phyloP scores from a whole-genome alignment of 345 rosid species.

The Eucalyptus microcorys region DNA sequence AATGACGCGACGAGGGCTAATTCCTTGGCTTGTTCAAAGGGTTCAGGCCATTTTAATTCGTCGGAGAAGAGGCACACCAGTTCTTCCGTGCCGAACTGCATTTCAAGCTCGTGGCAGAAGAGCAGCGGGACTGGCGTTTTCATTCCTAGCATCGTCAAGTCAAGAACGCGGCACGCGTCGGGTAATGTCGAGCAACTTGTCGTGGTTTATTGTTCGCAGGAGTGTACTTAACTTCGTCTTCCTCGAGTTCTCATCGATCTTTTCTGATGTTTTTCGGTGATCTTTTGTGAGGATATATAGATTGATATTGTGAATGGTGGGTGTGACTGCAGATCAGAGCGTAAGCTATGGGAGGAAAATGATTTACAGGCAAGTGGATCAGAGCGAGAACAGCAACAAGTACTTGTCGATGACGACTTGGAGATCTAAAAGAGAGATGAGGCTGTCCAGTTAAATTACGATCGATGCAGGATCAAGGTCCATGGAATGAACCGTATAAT shows the following conservation, averaged over 20 bases:
- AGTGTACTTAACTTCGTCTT: neutral
- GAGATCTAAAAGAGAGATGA: neutral
- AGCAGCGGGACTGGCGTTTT: neutral
- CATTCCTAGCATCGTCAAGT: neutral
- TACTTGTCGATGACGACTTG: neutral
- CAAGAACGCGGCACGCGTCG: neutral
- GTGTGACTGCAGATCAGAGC: neutral
- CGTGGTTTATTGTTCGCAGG: neutral
- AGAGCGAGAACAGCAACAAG: neutral
- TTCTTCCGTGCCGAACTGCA: neutral
- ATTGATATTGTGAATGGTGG: neutral
- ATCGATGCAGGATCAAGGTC: neutral
- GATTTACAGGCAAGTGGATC: neutral
- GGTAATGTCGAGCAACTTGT: neutral
- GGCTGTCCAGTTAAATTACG: neutral
- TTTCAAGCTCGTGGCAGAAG: neutral
- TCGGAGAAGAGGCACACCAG: neutral
- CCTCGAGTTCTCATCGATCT: neutral
- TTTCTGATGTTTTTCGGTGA: neutral
- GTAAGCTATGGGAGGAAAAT: neutral
- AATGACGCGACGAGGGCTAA: neutral
- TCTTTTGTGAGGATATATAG: neutral
- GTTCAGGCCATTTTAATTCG: neutral
- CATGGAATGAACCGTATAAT: neutral
- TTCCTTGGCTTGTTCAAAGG: neutral